Evolutionary conservation across 345 rosid species (phyloP).

Genomic region (Syzygium grande): DNA sequence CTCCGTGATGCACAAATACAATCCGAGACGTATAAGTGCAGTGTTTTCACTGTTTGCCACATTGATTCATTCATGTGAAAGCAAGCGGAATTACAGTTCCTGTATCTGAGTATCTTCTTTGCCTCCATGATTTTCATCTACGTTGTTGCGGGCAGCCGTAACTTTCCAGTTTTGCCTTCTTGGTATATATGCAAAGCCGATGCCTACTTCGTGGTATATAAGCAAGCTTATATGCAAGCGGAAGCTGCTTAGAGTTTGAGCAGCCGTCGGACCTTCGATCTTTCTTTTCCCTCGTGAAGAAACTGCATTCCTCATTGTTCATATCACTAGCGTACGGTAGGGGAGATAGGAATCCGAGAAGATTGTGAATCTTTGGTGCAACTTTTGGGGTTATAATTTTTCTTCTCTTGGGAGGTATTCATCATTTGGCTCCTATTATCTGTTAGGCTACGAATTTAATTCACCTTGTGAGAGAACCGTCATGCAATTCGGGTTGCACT

Average conservation of each 20-base stretch:
- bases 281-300: background rate
- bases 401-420: background rate
- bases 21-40: background rate
- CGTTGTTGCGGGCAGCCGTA: background rate
- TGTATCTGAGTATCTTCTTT: background rate
- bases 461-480: background rate
- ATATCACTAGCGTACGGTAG: background rate
- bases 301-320: background rate
- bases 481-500: background rate
- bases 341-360: background rate
- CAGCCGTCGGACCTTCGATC: background rate
- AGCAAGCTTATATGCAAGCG: background rate
- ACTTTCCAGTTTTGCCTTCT: background rate
- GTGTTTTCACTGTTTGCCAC: background rate
- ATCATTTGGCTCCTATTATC: background rate
- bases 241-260: background rate
- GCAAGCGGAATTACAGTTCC: background rate
- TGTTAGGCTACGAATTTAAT: background rate
- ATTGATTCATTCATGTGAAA: background rate
- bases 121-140: background rate
- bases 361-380: rapidly evolving
- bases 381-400: background rate
- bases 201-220: background rate
- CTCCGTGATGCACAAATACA: background rate
- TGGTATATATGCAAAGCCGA: background rate